Conservation (phyloP, 2,329 filamentous ascomycete species). For the Pseudocercospora vitis region DNA sequence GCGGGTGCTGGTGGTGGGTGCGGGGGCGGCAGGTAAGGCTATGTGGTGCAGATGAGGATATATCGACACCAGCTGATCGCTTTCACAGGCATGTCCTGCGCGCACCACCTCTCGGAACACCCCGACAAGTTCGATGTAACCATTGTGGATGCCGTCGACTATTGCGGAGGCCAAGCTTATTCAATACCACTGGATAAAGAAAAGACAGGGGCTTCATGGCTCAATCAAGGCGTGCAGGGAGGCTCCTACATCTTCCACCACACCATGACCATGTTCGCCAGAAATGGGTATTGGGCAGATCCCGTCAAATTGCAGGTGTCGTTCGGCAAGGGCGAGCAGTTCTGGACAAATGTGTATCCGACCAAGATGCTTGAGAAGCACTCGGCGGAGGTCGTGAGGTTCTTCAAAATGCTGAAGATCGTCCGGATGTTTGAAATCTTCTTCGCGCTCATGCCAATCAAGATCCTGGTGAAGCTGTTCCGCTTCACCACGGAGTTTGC, state of each 20-base stretch:
- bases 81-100: constrained; percentile 62
- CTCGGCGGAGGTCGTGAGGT: constrained; percentile 56
- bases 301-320: constrained; percentile 62
- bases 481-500: constrained; percentile 68
- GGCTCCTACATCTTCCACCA: constrained; percentile 67
- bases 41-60: too few species aligned
- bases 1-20: constrained; percentile 59
- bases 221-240: constrained; percentile 61
- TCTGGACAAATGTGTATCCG: constrained; percentile 65
- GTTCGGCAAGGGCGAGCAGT: constrained; percentile 62
- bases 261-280: constrained; percentile 64
- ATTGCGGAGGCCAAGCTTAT: constrained; percentile 62
- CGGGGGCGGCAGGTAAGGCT: constrained; percentile 61
- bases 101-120: constrained; percentile 65
- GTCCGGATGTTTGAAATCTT: constrained; percentile 62
- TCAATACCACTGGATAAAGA: constrained; percentile 58
- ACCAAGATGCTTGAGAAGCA: constrained; percentile 56
- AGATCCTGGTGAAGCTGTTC: constrained; percentile 65
- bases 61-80: not conserved
- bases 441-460: constrained; percentile 62
- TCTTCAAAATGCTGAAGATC: constrained; percentile 56
- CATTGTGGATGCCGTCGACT: constrained; percentile 58
- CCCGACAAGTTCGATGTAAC: constrained; percentile 66
- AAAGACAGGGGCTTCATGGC: constrained; percentile 58
- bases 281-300: constrained; percentile 57